These are phyloP conservation scores for Priceomyces haplophilus DNA, from an alignment of 805 yeast species.

Conservation along the genomic window DNA sequence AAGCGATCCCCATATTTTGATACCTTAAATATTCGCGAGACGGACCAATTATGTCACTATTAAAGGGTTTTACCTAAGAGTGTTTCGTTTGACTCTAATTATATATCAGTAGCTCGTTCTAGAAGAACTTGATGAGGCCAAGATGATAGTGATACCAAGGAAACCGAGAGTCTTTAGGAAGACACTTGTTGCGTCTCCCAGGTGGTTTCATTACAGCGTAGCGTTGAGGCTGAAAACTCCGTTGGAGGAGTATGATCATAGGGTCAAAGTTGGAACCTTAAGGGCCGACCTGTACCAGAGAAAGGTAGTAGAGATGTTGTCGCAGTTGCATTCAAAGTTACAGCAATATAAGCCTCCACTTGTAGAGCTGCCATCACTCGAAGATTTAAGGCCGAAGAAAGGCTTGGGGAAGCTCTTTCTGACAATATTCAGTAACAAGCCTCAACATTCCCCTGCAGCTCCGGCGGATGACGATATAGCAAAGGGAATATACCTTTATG, in stretches of 20 bases:
- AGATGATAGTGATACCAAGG: not conserved
- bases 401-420: constrained; percentile 31
- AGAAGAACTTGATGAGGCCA: not conserved
- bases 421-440: constrained; percentile 3
- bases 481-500: constrained; percentile 89
- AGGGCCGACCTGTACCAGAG: constrained; percentile 81
- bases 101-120: no score
- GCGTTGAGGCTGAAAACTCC: constrained; percentile 34
- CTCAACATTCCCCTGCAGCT: constrained; percentile 6
- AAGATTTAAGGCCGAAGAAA: constrained; percentile 48
- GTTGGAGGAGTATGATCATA: constrained; percentile 47
- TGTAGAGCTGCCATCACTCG: constrained; percentile 51
- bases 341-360: constrained; percentile 58
- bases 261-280: constrained; percentile 48
- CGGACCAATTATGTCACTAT: not conserved
- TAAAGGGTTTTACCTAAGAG: no score
- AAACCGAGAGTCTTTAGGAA: not conserved
- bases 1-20: not conserved
- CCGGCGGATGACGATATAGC: constrained; percentile 29
- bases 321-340: constrained; percentile 56
- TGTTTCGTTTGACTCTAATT: no score
- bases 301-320: constrained; percentile 60
- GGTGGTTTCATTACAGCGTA: constrained; percentile 3
- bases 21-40: not conserved
- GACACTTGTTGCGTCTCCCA: not conserved